These are phyloP conservation scores for Penicillium sp. DNA, from an alignment of 2,329 filamentous ascomycete genomes.

Conservation along the genomic window DNA sequence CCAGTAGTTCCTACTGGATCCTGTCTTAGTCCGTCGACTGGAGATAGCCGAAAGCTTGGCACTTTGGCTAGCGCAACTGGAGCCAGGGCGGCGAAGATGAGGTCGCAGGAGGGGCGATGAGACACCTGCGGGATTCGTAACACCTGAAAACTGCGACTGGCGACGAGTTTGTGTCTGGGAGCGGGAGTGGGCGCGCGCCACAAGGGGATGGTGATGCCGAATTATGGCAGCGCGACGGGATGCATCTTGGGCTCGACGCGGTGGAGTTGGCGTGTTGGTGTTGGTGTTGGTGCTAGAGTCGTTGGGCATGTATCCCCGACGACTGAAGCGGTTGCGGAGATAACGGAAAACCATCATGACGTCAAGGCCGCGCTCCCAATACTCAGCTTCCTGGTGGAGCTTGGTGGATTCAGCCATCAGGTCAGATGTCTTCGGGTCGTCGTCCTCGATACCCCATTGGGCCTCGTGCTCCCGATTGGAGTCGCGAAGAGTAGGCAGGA, in stretches of 20 bases:
- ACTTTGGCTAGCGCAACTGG: conserved; percentile 86
- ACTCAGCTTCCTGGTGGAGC: conserved; percentile 64
- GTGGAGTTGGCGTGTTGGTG: conserved; percentile 25
- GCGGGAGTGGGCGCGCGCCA: conserved; percentile 57
- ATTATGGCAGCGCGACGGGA: conserved; percentile 81
- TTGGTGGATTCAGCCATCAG: conserved; percentile 40
- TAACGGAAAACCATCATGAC: conserved; percentile 91
- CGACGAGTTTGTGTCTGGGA: conserved; percentile 57
- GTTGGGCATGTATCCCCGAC: conserved; percentile 41
- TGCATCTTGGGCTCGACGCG: conserved; percentile 59
- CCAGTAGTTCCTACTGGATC: conserved; percentile 86
- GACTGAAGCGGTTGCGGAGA: conserved; percentile 71
- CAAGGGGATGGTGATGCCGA: conserved; percentile 83
- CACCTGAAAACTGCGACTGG: conserved; percentile 42
- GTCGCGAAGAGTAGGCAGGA: conserved; percentile 51
- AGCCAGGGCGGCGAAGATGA: conserved; percentile 52
- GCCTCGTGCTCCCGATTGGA: conserved; percentile 53
- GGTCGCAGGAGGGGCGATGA: conserved; percentile 41
- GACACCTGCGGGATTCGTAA: conserved; percentile 26
- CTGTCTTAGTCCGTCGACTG: conserved; percentile 56
- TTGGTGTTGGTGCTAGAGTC: conserved; percentile 27
- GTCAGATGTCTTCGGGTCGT: conserved; percentile 37
- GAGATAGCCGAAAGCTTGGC: conserved; percentile 74
- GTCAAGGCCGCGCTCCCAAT: conserved; percentile 93
- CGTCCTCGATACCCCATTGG: conserved; percentile 68